Evolutionary conservation across 345 rosid genomes (phyloP).

Genomic region (Lepidium africanum): DNA sequence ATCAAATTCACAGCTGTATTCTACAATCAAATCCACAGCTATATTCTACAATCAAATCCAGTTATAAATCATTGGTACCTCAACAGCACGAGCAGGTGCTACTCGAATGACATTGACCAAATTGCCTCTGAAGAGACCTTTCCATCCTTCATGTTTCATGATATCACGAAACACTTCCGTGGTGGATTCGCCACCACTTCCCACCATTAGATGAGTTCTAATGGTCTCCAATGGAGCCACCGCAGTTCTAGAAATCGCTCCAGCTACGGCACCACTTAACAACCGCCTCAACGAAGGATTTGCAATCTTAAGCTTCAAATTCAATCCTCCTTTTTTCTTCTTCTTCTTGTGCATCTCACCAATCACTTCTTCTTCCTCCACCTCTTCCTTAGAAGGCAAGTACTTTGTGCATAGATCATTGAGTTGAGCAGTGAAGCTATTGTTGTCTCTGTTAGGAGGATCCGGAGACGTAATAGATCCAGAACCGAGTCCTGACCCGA

Average conservation of each 20-base stretch:
- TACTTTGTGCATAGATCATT: constrained; percentile 61
- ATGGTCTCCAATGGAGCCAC: constrained; percentile 97
- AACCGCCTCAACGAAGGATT: constrained; percentile 80
- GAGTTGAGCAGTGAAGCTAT: constrained; percentile 33
- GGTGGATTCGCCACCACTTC: constrained; percentile 69
- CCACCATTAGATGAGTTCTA: constrained; percentile 96
- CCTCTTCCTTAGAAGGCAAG: constrained; percentile 31
- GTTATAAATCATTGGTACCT: constrained; percentile 48
- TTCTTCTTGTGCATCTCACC: constrained; percentile 33
- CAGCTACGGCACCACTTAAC: constrained; percentile 86
- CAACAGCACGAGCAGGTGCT: constrained; percentile 92
- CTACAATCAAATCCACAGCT: background rate
- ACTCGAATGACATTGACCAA: constrained; percentile 89
- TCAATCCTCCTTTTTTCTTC: constrained; percentile 38
- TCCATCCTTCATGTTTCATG: constrained; percentile 89
- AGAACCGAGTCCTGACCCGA: constrained; percentile 31
- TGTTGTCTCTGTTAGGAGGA: constrained; percentile 27
- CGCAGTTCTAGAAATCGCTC: constrained; percentile 75
- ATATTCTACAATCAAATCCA: background rate
- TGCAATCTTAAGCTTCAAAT: constrained; percentile 62
- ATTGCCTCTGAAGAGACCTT: constrained; percentile 86
- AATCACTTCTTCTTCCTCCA: constrained; percentile 25
- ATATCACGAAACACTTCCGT: constrained; percentile 68
- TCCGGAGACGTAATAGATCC: constrained; percentile 31
- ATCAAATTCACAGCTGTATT: background rate